A percentile compares a stretch with the other conserved stretches of the same genome.
Evolutionary conservation across 2,329 filamentous ascomycete genomes (phyloP).

Genomic region (Zalaria sp.): DNA sequence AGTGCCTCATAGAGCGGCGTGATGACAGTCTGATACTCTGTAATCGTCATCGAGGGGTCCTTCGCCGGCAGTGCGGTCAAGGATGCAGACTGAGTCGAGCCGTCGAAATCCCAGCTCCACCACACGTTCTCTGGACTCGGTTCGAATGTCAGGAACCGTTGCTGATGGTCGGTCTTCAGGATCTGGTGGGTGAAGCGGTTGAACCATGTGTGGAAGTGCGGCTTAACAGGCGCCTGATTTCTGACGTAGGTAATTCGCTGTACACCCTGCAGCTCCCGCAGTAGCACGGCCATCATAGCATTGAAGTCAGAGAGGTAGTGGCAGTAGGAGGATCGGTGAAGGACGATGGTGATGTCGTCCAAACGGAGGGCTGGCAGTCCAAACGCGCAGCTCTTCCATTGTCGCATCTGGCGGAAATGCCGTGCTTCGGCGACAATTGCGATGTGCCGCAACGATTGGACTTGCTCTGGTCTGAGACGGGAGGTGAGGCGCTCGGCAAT

Average conservation of each 20-base stretch:
- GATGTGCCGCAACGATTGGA: conserved; percentile 18
- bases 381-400: conserved; percentile 20
- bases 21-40: conserved; percentile 22
- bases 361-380: conserved; percentile 16
- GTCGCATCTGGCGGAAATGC: conserved; percentile 16
- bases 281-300: conserved; percentile 15
- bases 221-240: conserved; percentile 20
- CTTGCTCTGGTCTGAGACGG: conserved; percentile 13
- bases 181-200: conserved; percentile 23
- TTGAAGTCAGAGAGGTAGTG: conserved; percentile 22
- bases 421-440: conserved; percentile 15
- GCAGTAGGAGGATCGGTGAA: conserved; percentile 17
- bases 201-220: conserved; percentile 23
- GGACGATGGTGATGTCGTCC: conserved; percentile 18
- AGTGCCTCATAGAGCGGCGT: conserved; percentile 21
- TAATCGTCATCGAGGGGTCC: conserved; percentile 18
- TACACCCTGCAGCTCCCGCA: conserved; percentile 21
- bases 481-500: conserved; percentile 13
- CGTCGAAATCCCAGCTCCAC: conserved; percentile 25
- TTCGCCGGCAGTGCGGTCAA: conserved; percentile 15
- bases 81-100: conserved; percentile 14
- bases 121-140: conserved; percentile 19
- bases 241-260: conserved; percentile 19
- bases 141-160: conserved; percentile 21
- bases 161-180: conserved; percentile 25